phyloP scores from a whole-genome alignment of 2,329 filamentous ascomycete species.

The Colletotrichum simmondsii region DNA sequence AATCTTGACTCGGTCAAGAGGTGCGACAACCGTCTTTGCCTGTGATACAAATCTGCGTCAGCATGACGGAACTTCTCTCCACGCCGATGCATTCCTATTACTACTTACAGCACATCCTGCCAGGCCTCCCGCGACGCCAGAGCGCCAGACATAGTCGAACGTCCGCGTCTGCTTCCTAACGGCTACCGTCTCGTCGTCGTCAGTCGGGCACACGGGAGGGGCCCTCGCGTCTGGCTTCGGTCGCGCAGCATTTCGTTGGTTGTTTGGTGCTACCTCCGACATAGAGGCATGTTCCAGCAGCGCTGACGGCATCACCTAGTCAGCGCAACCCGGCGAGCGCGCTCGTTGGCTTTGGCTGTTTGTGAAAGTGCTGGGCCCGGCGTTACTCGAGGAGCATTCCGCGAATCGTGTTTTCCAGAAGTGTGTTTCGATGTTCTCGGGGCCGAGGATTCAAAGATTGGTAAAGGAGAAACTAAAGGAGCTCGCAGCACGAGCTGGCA shows the following conservation, averaged over 20 bases:
- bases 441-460: background rate
- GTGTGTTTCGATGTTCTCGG: background rate
- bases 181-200: constrained; percentile 60
- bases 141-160: constrained; percentile 85
- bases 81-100: background rate
- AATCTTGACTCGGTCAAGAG: constrained; percentile 97
- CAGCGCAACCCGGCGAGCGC: constrained; percentile 13
- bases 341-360: constrained; percentile 16
- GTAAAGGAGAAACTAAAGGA: background rate
- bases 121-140: constrained; percentile 86
- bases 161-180: constrained; percentile 68
- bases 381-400: constrained; percentile 12
- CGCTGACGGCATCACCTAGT: constrained; percentile 64
- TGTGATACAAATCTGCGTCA: constrained; percentile 48
- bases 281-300: constrained; percentile 68
- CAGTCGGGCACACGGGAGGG: constrained; percentile 59
- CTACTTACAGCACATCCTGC: constrained; percentile 88
- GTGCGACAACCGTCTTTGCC: constrained; percentile 96
- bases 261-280: constrained; percentile 59
- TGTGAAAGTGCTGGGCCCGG: background rate
- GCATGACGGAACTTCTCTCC: background rate
- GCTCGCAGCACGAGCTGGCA: background rate
- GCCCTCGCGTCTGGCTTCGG: constrained; percentile 42
- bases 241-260: constrained; percentile 39
- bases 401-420: background rate